Evolutionary conservation across 768 basidiomycete genomes (phyloP), one percentile per base, ranked within the genome.

Genomic region (Agrocybe pediades): DNA sequence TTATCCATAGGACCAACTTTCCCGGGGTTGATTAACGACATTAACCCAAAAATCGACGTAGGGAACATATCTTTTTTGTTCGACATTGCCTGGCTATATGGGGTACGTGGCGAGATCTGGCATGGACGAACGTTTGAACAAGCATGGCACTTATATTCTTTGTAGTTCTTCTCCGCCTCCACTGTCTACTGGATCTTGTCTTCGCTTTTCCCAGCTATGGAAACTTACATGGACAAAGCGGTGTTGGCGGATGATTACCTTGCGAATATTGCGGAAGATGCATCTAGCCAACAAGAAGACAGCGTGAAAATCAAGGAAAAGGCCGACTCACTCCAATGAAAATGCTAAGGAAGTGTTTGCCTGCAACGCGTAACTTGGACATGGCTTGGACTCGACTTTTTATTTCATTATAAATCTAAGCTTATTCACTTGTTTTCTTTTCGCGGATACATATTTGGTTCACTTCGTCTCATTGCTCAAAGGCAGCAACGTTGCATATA

Each of bases 1-100:
- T 67, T 83, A 49, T 84, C 89, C 3, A 83, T 92, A 0, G 76
- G 83, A 1, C 88, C 88, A 3, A 85, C 79, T 53, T 62, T 95
- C 16, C 92, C 92, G 0, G 92, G 93, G 2, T 77, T 95, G 46
- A 81, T 89, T 54, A 78, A 83, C 61, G 84, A 83, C 39, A 92
- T 96, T 70, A 86, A 89, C 62, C 67, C 81, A 2, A 72, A 68
- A 9, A 79, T 94, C 62, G 54, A 75, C 0, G 84, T 91, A 23
- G 88, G 88, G 16, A 73, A 81, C 26, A 78, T 76, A 1, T 63
- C 63, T 1, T 78, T 74, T 55, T 65, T 90, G 8, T 92, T 86
- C 63, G 82, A 88, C 62, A 78, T 92, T 55, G 81, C 86, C 2
- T 94, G 87, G 85, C 64, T 93, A 16, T 90, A 85, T 62, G 87